Conservation (phyloP, 306 rosid species). For the Arachis stenosperma region DNA sequence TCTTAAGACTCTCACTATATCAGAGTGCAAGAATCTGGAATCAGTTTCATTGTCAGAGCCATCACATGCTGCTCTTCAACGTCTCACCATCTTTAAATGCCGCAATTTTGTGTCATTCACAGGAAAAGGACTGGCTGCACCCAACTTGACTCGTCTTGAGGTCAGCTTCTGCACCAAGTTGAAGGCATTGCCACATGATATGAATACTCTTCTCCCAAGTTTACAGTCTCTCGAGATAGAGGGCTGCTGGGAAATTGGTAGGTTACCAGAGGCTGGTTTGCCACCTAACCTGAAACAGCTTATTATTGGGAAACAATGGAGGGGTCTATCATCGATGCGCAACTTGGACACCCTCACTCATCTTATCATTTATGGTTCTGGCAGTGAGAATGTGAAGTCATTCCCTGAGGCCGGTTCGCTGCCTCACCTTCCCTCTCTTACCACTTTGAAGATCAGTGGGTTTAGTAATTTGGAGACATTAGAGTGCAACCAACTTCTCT, state of each 20-base stretch:
- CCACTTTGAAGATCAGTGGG: background rate
- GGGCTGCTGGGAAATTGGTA: background rate
- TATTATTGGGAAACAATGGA: background rate
- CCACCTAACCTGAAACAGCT: background rate
- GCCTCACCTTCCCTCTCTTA: conserved; percentile 15
- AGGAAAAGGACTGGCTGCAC: background rate
- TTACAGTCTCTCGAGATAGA: rapidly evolving
- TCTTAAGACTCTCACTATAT: rapidly evolving
- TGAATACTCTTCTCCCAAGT: background rate
- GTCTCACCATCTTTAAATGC: background rate
- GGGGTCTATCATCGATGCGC: background rate
- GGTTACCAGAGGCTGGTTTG: background rate
- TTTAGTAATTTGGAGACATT: background rate
- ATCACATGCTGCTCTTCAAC: background rate
- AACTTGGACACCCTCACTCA: background rate
- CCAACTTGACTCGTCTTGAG: background rate
- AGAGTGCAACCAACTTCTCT: background rate
- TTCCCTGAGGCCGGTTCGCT: background rate
- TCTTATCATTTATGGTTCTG: background rate
- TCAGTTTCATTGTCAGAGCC: background rate
- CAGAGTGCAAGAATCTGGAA: background rate
- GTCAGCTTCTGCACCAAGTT: background rate
- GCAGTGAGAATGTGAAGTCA: background rate
- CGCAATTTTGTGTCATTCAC: conserved; percentile 10
- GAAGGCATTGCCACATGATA: too few species aligned